Evolutionary conservation across 495 filamentous ascomycete genomes (phyloP), one percentile per base, ranked within the genome.

Genomic region (Parachaetomium inaequale): DNA sequence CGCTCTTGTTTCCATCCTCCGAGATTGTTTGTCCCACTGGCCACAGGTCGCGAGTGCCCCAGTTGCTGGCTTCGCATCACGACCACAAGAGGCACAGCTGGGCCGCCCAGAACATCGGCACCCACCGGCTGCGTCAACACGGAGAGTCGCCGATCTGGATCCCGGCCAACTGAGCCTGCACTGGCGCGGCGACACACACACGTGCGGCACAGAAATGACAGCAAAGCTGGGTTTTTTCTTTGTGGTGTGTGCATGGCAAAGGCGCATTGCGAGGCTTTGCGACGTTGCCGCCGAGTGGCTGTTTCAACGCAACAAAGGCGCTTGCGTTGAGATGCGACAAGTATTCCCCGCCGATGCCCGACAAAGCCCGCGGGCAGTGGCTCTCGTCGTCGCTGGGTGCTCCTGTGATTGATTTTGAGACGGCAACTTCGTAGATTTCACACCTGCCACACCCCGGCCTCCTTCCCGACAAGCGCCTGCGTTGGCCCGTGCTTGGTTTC

Each of bases 401-500:
- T 53, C 46, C 58, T 60, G 34, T 60, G 58, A 43, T 60, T 52
- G 55, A 47, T 61, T 55, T 47, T 26, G 58, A 53, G 43, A 50
- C 40, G 29, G 28, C 28, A 42, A 17, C 21, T 19, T 21, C 21
- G 12, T 29, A 7, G n/a, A 26, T 15, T 15, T 56, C 21, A 7
- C 14, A 56, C 4, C 15, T 19, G 42, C 10, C 53, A 64, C 32
- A 56, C 3, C 62, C 47, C 58, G 31, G 58, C 2, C 32, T 23
- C 36, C 19, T 40, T 59, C 63, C 51, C 68, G 63, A 62, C 62
- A 71, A 71, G 70, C 70, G 70, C 70, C 63, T 42, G 26, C 38
- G 21, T 42, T 71, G 68, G 66, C 55, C 62, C 61, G 67, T 66
- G 70, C 68, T 66, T 51, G 42, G 68, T 72, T 72, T 70, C 68